Conservation (phyloP, 805 yeast genomes). For the Lachancea nothofagi region DNA sequence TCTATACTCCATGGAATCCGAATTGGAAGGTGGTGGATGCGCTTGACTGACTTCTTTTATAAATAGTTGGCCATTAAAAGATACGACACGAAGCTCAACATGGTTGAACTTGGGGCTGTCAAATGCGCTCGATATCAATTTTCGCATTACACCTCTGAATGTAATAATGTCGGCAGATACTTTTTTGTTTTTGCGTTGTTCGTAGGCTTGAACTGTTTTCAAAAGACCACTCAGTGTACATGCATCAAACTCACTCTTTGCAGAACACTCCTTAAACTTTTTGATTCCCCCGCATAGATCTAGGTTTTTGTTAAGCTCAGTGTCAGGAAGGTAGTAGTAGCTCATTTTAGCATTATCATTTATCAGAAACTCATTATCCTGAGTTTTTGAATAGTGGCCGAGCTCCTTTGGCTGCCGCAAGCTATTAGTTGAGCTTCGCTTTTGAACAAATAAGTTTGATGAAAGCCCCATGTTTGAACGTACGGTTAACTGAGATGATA, state of each 20-base stretch:
- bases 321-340: conserved; percentile 80
- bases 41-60: conserved; percentile 41
- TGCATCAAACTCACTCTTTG: conserved; percentile 43
- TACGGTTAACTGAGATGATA: not conserved
- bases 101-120: conserved; percentile 48
- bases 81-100: conserved; percentile 55
- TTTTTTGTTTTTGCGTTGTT: conserved; percentile 40
- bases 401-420: conserved; percentile 84
- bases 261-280: conserved; percentile 48
- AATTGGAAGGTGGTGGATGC: conserved; percentile 39
- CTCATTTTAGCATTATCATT: conserved; percentile 50
- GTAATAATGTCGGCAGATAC: conserved; percentile 63
- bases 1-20: conserved; percentile 26
- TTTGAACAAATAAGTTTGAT: conserved; percentile 30
- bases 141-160: conserved; percentile 73
- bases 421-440: conserved; percentile 58
- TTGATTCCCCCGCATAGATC: conserved; percentile 64
- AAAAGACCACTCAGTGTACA: conserved; percentile 48
- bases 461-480: conserved; percentile 25
- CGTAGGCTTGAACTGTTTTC: conserved; percentile 49
- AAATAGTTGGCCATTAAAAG: conserved; percentile 71
- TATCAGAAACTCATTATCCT: conserved; percentile 44
- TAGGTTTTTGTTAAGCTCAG: conserved; percentile 51
- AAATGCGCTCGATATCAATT: conserved; percentile 53
- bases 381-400: conserved; percentile 56